Evolutionary conservation across 2,329 filamentous ascomycete species (phyloP), one percentile per base, ranked within the genome.

Genomic region (Cordyceps cateniannulata): DNA sequence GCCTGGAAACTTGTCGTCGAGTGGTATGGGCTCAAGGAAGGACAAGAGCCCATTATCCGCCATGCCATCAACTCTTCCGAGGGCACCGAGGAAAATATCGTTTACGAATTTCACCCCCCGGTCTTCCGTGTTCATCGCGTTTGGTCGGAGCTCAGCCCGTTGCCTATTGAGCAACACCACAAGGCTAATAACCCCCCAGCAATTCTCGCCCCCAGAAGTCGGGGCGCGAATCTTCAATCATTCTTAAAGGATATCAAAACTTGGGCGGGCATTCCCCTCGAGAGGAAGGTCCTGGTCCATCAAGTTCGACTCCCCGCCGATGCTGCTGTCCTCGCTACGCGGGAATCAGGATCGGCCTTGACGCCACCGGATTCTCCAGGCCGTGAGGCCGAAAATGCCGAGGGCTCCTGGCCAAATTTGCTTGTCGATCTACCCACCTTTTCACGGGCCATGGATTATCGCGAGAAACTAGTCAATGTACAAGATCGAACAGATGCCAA

Each of bases 71-170:
- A 96, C 72, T 92, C 88, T 27, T 82, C 86, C 8, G 77, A 80
- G 1, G 81, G 84, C 45, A 81, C 80, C 2, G 68, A 76, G 3
- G 77, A 84, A 44, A 91, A 96, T 65, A 76, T 96, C 51, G 79
- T 89, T 67, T 96, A 89, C 71, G 95, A 98, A 74, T 79, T 91
- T 45, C 85, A 92, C 68, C 95, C 93, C 5, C 91, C 91, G 0
- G 81, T 96, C 48, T 90, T 97, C 71, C 91, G 87, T 1, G 80
- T 98, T 63, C 86, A 96, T 69, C 91, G 93, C 66, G 79, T 98
- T 1, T 87, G 86, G 71, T 84, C 84, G 3, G 77, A 81, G 20
- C 75, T 80, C 56, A 86, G 80, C 65, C 81, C 83, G 1, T 74
- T 85, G 24, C 77, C 80, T 6, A 77, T 83, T 53, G 77, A 84